Conservation (phyloP, 352 stramenopile species). For the Globisporangium uncinulatum region DNA sequence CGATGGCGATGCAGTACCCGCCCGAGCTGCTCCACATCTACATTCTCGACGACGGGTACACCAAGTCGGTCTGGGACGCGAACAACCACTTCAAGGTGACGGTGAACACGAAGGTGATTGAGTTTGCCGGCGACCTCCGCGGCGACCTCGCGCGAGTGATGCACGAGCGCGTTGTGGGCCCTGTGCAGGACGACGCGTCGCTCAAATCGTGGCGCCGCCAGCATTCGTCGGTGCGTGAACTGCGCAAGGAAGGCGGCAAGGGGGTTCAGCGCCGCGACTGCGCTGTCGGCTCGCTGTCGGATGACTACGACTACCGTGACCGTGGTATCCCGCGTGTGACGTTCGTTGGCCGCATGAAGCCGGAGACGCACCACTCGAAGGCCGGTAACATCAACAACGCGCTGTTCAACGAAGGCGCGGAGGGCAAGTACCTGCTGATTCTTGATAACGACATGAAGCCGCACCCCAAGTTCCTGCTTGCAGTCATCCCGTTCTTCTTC, state of each 20-base stretch:
- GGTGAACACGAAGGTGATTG: conserved; percentile 89
- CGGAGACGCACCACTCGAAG: conserved; percentile 87
- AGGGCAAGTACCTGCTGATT: conserved; percentile 88
- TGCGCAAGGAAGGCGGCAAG: conserved; percentile 79
- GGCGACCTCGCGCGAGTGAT: conserved; percentile 78
- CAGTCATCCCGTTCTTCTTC: conserved; percentile 87
- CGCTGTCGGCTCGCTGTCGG: conserved; percentile 77
- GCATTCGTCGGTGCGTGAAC: conserved; percentile 79
- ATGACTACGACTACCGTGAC: conserved; percentile 91
- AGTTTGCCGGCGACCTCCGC: conserved; percentile 77
- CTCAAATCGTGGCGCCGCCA: conserved; percentile 83
- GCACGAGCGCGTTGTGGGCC: conserved; percentile 81
- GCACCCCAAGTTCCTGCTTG: conserved; percentile 83
- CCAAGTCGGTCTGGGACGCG: conserved; percentile 84
- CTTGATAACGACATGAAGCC: conserved; percentile 92
- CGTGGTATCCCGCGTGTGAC: conserved; percentile 80
- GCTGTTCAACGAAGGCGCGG: conserved; percentile 86
- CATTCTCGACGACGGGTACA: conserved; percentile 88
- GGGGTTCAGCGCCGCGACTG: conserved; percentile 80
- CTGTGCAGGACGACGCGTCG: conserved; percentile 65
- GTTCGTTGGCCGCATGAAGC: conserved; percentile 87
- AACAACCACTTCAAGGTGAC: conserved; percentile 90
- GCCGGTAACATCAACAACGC: conserved; percentile 91
- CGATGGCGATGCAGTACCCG: conserved; percentile 83
- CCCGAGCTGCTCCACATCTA: conserved; percentile 83